Conservation (phyloP, 176 grass and related monocot species). For the Ananas comosus region DNA sequence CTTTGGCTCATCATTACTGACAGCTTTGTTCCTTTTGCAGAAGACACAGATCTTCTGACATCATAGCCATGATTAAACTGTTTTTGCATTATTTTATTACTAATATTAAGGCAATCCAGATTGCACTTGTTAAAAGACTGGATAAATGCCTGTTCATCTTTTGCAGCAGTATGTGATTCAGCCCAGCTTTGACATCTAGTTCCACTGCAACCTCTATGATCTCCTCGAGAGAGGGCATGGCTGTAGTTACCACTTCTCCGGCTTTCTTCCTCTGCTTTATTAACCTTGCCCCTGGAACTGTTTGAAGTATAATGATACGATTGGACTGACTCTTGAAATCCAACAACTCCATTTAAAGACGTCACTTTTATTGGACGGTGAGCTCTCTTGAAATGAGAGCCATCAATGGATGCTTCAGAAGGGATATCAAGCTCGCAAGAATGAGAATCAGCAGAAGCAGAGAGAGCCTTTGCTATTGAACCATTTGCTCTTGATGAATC, state of each 20-base stretch:
- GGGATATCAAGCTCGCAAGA: conserved; percentile 30
- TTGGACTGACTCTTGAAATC: conserved; percentile 16
- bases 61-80: conserved; percentile 7
- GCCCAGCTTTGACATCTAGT: conserved; percentile 8
- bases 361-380: conserved; percentile 21
- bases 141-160: conserved; percentile 4
- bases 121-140: conserved; percentile 4
- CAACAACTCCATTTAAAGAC: conserved; percentile 14
- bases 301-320: conserved; percentile 22
- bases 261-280: conserved; percentile 28
- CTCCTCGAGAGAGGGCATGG: conserved; percentile 18
- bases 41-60: conserved; percentile 16
- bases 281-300: conserved; percentile 12
- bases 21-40: conserved; percentile 25
- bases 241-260: conserved; percentile 3
- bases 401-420: conserved; percentile 48
- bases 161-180: conserved; percentile 22
- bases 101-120: conserved; percentile 3
- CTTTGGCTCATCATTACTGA: conserved; percentile 20
- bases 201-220: conserved; percentile 27
- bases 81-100: conserved; percentile 23
- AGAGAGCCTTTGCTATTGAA: conserved; percentile 2
- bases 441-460: conserved; percentile 13
- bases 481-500: conserved; percentile 24
- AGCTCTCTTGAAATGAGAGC: conserved; percentile 38